Evolutionary conservation across 108 stramenopile species (phyloP).

Genomic region (Nitzschia inconspicua): DNA sequence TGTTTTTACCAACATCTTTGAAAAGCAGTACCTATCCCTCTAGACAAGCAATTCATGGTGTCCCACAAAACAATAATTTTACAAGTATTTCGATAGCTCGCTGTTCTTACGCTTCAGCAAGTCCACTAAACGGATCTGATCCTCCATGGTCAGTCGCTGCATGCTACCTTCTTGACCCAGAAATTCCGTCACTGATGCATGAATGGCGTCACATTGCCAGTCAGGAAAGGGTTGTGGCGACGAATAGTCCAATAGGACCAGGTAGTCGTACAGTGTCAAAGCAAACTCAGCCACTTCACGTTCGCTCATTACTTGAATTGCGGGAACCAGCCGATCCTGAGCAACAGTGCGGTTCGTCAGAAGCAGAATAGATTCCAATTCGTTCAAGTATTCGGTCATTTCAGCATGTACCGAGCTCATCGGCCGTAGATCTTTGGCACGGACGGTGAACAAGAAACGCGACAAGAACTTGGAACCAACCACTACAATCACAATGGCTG

Average conservation of each 20-base stretch:
- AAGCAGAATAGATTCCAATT: conserved; percentile 58
- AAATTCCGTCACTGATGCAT: conserved; percentile 54
- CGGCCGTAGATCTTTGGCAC: conserved; percentile 64
- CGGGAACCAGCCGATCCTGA: neutral
- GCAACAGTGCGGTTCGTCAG: neutral
- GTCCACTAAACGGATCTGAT: conserved; percentile 21
- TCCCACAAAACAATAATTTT: conserved; percentile 5
- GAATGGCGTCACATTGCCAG: conserved; percentile 63
- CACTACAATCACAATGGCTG: conserved; percentile 55
- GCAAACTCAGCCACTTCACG: conserved; percentile 66
- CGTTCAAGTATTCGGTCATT: conserved; percentile 67
- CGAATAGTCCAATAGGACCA: conserved; percentile 72
- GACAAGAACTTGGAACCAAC: conserved; percentile 58
- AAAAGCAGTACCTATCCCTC: too few relatives aligned
- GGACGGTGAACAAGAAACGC: conserved; percentile 57
- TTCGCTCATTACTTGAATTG: conserved; percentile 25
- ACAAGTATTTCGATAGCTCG: conserved; percentile 29
- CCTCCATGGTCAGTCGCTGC: conserved; percentile 1
- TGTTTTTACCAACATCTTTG: too few relatives aligned
- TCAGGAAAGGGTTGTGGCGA: conserved; percentile 61
- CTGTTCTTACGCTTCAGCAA: conserved; percentile 29
- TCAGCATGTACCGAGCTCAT: conserved; percentile 65
- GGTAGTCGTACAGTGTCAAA: conserved; percentile 59
- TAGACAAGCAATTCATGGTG: too few relatives aligned
- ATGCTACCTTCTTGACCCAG: conserved; percentile 24